A percentile compares a stretch with the other conserved stretches of the same genome.
Conservation (phyloP, 2,329 filamentous ascomycete genomes). For the Nectriaceae sp. region DNA sequence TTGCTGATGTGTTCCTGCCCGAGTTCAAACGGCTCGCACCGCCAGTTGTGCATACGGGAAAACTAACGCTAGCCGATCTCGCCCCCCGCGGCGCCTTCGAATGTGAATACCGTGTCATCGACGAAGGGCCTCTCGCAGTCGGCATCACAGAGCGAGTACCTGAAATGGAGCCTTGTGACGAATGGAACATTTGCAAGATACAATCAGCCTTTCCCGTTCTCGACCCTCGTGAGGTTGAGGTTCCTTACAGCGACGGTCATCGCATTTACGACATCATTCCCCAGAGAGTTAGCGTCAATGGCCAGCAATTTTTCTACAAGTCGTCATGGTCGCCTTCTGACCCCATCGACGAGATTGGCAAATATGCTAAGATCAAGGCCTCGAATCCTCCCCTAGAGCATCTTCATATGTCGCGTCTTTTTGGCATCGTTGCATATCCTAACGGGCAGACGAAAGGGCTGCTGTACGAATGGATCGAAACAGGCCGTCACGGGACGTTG, state of each 20-base stretch:
- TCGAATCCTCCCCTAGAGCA: background rate
- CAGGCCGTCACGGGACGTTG: background rate
- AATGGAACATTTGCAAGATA: background rate
- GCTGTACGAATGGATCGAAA: background rate
- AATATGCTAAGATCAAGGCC: background rate
- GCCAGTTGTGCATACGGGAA: background rate
- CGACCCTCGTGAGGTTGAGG: background rate
- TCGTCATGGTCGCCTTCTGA: too few species aligned
- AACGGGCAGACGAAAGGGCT: background rate
- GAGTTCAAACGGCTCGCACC: background rate
- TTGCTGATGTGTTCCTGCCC: background rate
- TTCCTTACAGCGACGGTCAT: background rate
- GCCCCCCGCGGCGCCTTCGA: background rate
- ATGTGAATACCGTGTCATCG: background rate
- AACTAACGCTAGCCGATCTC: background rate
- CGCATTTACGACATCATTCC: background rate
- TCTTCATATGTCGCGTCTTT: background rate
- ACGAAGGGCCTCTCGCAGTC: background rate
- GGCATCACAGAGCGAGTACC: background rate
- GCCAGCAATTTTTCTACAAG: background rate
- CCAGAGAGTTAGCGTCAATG: background rate
- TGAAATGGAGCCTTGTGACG: background rate
- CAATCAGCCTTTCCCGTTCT: background rate
- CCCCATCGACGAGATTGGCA: too few species aligned
- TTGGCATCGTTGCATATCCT: background rate